These are phyloP conservation scores for Rubus parviflorus DNA, from an alignment of 306 rosid species.

Conservation along the genomic window DNA sequence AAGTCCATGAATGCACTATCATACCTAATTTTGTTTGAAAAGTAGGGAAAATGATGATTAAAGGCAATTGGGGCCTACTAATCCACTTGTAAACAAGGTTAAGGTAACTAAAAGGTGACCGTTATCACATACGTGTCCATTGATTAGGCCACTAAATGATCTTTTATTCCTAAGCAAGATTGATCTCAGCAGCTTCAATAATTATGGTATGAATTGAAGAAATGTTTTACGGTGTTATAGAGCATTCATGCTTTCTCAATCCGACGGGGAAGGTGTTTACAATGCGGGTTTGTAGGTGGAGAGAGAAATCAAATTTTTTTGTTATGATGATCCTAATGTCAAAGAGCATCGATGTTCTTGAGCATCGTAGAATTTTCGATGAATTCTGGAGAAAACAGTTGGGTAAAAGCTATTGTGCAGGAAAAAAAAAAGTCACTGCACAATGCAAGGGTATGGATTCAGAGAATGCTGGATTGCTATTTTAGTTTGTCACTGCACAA, in stretches of 20 bases:
- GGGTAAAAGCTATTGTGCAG: too few relatives aligned
- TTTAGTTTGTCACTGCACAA: conserved; percentile 3
- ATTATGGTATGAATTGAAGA: neutral
- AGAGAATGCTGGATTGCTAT: neutral
- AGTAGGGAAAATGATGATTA: neutral
- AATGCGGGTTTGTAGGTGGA: too few relatives aligned
- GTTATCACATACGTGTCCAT: conserved; percentile 5
- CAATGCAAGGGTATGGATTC: conserved; percentile 6
- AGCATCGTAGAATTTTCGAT: too few relatives aligned
- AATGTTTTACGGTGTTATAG: too few relatives aligned
- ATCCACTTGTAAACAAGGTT: neutral
- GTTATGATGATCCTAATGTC: too few relatives aligned
- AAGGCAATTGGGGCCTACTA: neutral
- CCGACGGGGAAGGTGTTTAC: too few relatives aligned
- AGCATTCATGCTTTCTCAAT: too few relatives aligned
- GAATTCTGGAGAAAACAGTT: too few relatives aligned
- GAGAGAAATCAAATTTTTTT: too few relatives aligned
- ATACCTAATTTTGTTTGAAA: neutral
- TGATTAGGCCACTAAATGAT: neutral
- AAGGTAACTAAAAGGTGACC: conserved; percentile 1
- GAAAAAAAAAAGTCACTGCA: neutral
- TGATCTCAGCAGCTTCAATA: neutral
- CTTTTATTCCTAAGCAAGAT: neutral
- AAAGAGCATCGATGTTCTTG: too few relatives aligned
- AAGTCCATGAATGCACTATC: neutral